Base-by-base conservation (phyloP, 1,284 basidiomycete species). In the Taiwanofungus camphoratus region DNA sequence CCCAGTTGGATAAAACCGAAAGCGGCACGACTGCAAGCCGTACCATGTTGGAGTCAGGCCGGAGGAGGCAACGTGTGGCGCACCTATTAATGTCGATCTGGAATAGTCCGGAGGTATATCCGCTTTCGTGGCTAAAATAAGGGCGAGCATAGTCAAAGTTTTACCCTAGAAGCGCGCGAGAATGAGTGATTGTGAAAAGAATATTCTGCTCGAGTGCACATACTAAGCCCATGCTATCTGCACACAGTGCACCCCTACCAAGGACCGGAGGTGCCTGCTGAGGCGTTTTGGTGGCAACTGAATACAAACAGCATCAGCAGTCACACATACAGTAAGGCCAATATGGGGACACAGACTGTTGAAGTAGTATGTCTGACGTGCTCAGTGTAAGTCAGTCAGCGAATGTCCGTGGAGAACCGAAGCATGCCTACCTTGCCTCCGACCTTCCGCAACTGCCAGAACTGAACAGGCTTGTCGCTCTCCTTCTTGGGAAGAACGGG, bases 1-100 rank as follows among this genome's bases (percentile, higher is more conserved):
- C 83, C 92, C 92, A 95, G 56, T 95, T 95, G 11, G 87, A 90
- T 5, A 94, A 63, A 1, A 95, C 80, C 1, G 89, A 92, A 15
- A 94, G 74, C 1, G 92, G 92, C 15, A 80, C 84, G 27, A 95
- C 92, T 92, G 46, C 16, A 40, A 43, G 41, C 41, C 23, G 50
- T 39, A 12, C 27, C 36, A 32, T 21, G 30, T 27, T 32, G 33
- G 30, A 39, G 44, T 34, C 3, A 24, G 24, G 24, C 2, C 0
- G 39, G n/a, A 5, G n/a, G 33, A 36, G n/a, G 7, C 20, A 22
- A 41, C 19, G 19, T 18, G n/a, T n/a, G 1, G 15, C 74, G 41
- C 57, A 87, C 89, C 85, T 20, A 93, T 83, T 15, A 93, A 71
- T 1, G 88, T 92, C 8, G 77, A 64, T 29, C 76, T 78, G 31